These are phyloP conservation scores for Barnettozyma vustinii DNA, from an alignment of 805 yeast species.

Conservation along the genomic window DNA sequence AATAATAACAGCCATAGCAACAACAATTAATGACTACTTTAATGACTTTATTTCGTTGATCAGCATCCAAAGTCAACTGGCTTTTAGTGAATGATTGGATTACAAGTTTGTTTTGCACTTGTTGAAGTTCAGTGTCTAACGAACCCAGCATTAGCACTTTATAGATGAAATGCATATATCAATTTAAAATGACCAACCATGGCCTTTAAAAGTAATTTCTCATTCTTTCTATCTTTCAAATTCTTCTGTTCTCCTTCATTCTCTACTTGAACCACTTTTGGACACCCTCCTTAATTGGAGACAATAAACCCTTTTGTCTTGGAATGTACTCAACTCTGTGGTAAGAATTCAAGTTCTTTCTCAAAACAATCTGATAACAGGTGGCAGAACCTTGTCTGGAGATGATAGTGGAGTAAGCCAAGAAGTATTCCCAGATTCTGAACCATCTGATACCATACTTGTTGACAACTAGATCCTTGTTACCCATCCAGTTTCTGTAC, in stretches of 20 bases:
- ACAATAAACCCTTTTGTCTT: conserved; percentile 64
- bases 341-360: conserved; percentile 82
- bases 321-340: conserved; percentile 82
- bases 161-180: neutral
- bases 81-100: neutral
- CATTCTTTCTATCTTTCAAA: neutral
- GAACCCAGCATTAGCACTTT: neutral
- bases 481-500: conserved; percentile 91
- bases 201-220: neutral
- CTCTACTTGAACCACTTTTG: conserved; percentile 47
- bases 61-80: neutral
- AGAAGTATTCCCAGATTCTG: conserved; percentile 89
- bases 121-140: neutral
- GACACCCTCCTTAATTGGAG: conserved; percentile 48
- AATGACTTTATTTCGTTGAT: neutral
- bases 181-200: neutral
- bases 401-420: conserved; percentile 74
- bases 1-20: neutral
- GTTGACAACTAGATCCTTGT: conserved; percentile 66
- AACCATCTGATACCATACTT: conserved; percentile 88
- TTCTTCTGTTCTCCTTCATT: neutral
- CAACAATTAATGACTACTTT: neutral
- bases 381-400: conserved; percentile 93
- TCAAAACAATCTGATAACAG: conserved; percentile 83
- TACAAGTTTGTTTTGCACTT: too few relatives aligned